These are phyloP conservation scores for Trypanosoma theileri DNA, from an alignment of 208 protist genomes.

Conservation along the genomic window DNA sequence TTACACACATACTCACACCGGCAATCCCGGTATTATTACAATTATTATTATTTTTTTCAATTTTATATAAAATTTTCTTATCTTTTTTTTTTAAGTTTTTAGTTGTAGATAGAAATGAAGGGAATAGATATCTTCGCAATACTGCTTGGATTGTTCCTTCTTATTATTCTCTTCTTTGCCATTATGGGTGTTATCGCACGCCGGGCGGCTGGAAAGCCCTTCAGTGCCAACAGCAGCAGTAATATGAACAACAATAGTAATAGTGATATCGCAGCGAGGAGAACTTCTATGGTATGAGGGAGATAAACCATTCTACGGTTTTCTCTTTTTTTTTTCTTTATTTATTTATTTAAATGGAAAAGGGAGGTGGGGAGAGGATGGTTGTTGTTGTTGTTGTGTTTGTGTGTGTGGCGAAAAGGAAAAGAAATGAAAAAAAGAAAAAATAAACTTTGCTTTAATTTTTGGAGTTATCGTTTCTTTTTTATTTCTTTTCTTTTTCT, in stretches of 20 bases:
- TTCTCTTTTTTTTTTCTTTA: conserved; percentile 19
- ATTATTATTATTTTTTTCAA: conserved; percentile 3
- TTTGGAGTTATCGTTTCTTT: too few relatives aligned
- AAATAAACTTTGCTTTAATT: too few relatives aligned
- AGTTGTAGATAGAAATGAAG: conserved; percentile 9
- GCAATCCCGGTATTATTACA: too few relatives aligned
- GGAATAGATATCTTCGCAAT: conserved; percentile 25
- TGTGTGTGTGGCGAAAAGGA: background rate
- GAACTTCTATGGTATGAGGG: too few relatives aligned
- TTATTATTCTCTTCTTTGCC: conserved; percentile 29
- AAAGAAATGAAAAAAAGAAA: background rate
- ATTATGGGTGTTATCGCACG: conserved; percentile 18
- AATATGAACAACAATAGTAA: background rate
- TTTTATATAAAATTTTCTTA: background rate
- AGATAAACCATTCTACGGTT: background rate
- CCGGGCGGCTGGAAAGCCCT: background rate
- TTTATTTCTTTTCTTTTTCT: too few relatives aligned
- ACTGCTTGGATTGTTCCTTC: conserved; percentile 19
- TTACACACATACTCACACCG: too few relatives aligned
- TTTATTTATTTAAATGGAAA: background rate
- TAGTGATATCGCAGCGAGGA: background rate
- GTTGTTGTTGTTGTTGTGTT: background rate
- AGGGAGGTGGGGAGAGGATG: background rate
- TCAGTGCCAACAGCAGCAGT: background rate
- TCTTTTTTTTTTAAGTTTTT: background rate